Evolutionary conservation across 2,329 filamentous ascomycete species (phyloP), one percentile per base, ranked within the genome.

Genomic region (Aulographum hederae): DNA sequence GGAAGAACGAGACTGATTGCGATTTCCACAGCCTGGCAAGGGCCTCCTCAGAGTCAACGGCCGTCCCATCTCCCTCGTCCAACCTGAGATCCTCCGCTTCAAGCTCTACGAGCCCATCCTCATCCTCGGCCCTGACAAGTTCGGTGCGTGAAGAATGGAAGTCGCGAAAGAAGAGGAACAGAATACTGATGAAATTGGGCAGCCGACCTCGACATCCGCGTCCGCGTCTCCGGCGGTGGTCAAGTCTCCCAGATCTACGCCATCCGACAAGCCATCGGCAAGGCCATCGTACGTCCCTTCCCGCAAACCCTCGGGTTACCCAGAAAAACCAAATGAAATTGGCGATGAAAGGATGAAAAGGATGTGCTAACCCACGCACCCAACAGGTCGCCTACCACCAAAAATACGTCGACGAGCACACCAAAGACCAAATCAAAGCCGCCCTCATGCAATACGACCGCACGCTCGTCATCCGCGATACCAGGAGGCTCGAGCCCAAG

Each of bases 91-190:
- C 63, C 73, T 98, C 55, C 79, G 89, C 63, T 94, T 92, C 78
- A 95, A 94, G 79, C 85, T 95, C 66, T 98, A 98, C 77, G 89
- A 98, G 69, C 89, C 89, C 51, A 67, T 98, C 63, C 77, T 98
- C 52, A 80, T 98, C 57, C 74, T 95, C 57, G 89, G 89, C 50
- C 73, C 91, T 54, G 89, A 98, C 69, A 95, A 93, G 67, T 93
- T 93, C 68, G 73, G 61, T 63, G 60, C 43, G 60, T 42, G 14
- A 19, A 17, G 20, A 10, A 18, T 28, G 26, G 25, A 34, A 21
- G n/a, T 23, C 21, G 32, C 17, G 32, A 35, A 20, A 37, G 13
- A 19, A 10, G 38, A 29, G 28, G 16, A 32, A 10, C 30, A 40
- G 40, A 39, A 46, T 43, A 38, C 32, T 37, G 33, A 35, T 21